phyloP scores from a whole-genome alignment of 1,284 basidiomycete genomes.

The Moesziomyces sp. region DNA sequence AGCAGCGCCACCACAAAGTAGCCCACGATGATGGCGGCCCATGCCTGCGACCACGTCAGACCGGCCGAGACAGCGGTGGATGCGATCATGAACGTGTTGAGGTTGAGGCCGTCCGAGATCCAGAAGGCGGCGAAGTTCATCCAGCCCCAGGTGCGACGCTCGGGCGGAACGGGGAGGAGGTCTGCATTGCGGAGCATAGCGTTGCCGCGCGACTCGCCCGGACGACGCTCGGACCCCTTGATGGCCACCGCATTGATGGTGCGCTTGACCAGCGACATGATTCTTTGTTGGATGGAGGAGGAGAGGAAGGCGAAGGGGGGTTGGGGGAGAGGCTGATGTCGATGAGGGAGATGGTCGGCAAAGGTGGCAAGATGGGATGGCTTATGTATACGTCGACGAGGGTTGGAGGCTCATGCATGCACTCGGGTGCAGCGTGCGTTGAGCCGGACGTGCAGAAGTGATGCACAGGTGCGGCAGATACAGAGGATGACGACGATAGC shows the following conservation, averaged over 20 bases:
- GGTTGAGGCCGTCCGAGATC: constrained; percentile 61
- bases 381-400: too few relatives aligned
- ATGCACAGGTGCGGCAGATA: too few relatives aligned
- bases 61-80: constrained; percentile 42
- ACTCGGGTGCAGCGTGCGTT: too few relatives aligned
- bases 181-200: constrained; percentile 54
- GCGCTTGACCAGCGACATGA: constrained; percentile 31
- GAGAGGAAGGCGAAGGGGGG: neutral
- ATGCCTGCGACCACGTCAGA: constrained; percentile 58
- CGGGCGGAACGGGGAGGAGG: constrained; percentile 53
- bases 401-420: too few relatives aligned
- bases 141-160: constrained; percentile 52
- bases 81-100: constrained; percentile 56
- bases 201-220: constrained; percentile 35
- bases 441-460: too few relatives aligned
- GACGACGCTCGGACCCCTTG: constrained; percentile 35
- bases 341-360: neutral
- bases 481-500: too few relatives aligned
- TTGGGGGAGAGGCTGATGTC: neutral
- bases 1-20: constrained; percentile 79
- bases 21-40: constrained; percentile 71
- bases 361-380: too few relatives aligned
- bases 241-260: constrained; percentile 36
- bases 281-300: constrained; percentile 1
- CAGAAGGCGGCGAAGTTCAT: constrained; percentile 58